Evolutionary conservation across 768 basidiomycete species (phyloP).

Genomic region (Rickenella mellea): DNA sequence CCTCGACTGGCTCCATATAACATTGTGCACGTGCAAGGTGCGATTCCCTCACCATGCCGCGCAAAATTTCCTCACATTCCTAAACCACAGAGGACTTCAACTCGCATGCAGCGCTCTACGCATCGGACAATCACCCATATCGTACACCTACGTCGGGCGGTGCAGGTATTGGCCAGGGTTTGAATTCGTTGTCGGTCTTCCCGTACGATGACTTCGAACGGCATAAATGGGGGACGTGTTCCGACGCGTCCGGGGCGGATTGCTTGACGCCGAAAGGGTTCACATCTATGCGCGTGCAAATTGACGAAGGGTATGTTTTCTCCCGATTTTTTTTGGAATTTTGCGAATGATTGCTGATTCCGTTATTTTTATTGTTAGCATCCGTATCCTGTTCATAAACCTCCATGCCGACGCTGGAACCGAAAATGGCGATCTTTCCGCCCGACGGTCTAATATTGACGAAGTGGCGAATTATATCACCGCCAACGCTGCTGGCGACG

Average conservation of each 20-base stretch:
- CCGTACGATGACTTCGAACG: conserved; percentile 24
- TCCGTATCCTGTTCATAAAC: conserved; percentile 28
- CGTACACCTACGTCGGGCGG: conserved; percentile 29
- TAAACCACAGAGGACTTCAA: conserved; percentile 28
- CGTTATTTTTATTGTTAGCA: too few species aligned
- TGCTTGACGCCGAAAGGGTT: conserved; percentile 32
- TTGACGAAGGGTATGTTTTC: too few species aligned
- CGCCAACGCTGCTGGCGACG: conserved; percentile 22
- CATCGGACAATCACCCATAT: conserved; percentile 23
- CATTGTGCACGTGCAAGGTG: too few species aligned
- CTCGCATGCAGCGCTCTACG: conserved; percentile 26
- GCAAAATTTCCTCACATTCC: too few species aligned
- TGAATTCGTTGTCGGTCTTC: conserved; percentile 28
- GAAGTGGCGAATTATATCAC: conserved; percentile 22
- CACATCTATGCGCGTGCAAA: conserved; percentile 24
- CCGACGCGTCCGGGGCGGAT: too few species aligned
- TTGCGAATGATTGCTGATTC: too few species aligned
- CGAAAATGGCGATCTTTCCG: conserved; percentile 21
- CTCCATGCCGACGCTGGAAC: conserved; percentile 29
- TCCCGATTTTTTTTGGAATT: too few species aligned
- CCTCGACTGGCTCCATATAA: too few species aligned
- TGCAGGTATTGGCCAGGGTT: conserved; percentile 21
- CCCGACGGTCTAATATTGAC: conserved; percentile 22
- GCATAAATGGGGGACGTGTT: conserved; percentile 21
- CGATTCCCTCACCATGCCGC: too few species aligned